Percentiles rank a stretch among this genome's conserved stretches.
phyloP scores from a whole-genome alignment of 2,329 filamentous ascomycete species.

The Paradendryphiella salina region DNA sequence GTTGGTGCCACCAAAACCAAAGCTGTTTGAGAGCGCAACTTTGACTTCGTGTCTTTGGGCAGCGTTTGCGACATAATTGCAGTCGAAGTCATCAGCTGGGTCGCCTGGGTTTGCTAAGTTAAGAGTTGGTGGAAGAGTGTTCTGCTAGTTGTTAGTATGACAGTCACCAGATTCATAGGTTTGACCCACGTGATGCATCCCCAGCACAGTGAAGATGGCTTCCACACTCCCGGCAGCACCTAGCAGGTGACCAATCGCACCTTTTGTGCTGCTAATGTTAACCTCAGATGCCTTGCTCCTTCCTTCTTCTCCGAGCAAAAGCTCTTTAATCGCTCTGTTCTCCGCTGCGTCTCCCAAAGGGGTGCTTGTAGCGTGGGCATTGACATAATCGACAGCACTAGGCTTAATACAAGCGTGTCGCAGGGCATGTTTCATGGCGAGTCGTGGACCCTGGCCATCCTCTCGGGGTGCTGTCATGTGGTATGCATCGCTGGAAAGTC shows the following conservation, averaged over 20 bases:
- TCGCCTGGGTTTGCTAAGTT: constrained; percentile 70
- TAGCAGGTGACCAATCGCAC: constrained; percentile 86
- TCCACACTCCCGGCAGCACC: constrained; percentile 91
- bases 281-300: constrained; percentile 64
- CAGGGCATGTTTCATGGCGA: constrained; percentile 84
- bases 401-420: constrained; percentile 72
- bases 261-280: constrained; percentile 91
- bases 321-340: constrained; percentile 74
- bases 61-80: constrained; percentile 79
- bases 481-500: constrained; percentile 84
- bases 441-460: constrained; percentile 77
- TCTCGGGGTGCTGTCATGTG: constrained; percentile 90
- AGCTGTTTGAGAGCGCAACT: constrained; percentile 88
- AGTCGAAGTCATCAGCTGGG: constrained; percentile 67
- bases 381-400: constrained; percentile 80
- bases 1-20: constrained; percentile 97
- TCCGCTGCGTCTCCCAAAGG: constrained; percentile 84
- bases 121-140: constrained; percentile 79
- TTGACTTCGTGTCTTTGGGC: constrained; percentile 72
- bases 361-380: constrained; percentile 93
- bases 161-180: background rate
- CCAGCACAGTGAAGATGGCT: constrained; percentile 79
- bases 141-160: constrained; percentile 54
- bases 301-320: constrained; percentile 76
- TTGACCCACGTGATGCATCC: constrained; percentile 72